These are phyloP conservation scores for Fennellomyces sp. DNA, from an alignment of 371 early-diverging fungal genomes.

Conservation along the genomic window DNA sequence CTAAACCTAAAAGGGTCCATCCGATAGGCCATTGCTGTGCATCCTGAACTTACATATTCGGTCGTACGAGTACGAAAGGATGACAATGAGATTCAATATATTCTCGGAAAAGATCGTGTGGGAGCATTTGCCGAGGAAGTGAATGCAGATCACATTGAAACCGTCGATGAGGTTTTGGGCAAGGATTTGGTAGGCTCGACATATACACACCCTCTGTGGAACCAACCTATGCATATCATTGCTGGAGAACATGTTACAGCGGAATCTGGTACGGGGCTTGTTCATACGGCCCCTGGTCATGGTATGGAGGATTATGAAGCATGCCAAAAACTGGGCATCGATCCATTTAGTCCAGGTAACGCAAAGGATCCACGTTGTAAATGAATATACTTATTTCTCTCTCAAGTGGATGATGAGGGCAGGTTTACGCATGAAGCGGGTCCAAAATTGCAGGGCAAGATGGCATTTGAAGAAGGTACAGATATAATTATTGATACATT, in stretches of 20 bases:
- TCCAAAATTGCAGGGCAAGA: constrained; percentile 59
- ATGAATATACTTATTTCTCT: not conserved
- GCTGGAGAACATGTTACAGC: constrained; percentile 80
- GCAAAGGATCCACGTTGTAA: too few species aligned
- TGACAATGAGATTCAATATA: constrained; percentile 26
- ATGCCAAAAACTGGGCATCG: constrained; percentile 64
- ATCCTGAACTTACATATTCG: constrained; percentile 75
- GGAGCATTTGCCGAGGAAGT: constrained; percentile 34
- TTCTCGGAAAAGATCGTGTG: constrained; percentile 55
- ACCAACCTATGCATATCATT: constrained; percentile 53
- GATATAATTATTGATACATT: constrained; percentile 63
- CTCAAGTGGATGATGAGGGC: constrained; percentile 81
- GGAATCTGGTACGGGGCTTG: constrained; percentile 88
- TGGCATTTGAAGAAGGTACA: constrained; percentile 65
- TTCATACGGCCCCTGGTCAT: constrained; percentile 95
- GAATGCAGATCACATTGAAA: not conserved
- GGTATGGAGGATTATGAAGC: constrained; percentile 94
- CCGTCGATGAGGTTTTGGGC: constrained; percentile 50
- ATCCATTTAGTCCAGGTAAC: constrained; percentile 60
- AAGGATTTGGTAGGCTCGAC: constrained; percentile 60
- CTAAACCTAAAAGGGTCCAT: not conserved
- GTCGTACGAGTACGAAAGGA: constrained; percentile 42
- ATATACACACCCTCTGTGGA: constrained; percentile 76
- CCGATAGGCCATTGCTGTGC: constrained; percentile 72
- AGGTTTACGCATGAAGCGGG: constrained; percentile 76